phyloP scores from a whole-genome alignment of 2,329 filamentous ascomycete genomes.

The Aureobasidium pullulans region DNA sequence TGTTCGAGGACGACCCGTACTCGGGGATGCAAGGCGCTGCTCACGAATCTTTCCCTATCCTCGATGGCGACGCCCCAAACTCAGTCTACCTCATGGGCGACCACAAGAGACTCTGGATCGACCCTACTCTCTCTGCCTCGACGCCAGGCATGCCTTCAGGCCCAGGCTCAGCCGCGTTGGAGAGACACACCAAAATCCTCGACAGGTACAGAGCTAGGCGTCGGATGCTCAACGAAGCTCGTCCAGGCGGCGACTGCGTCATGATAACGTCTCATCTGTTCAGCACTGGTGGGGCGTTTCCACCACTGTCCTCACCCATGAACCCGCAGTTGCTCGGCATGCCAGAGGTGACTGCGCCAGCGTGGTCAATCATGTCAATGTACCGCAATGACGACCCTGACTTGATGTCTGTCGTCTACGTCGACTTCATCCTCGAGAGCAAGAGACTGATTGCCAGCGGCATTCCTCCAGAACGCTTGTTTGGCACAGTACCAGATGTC shows the following conservation, averaged over 20 bases:
- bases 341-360: not conserved
- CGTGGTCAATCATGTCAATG: slow-evolving; percentile 7
- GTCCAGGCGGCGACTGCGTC: not conserved
- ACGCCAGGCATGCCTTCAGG: not conserved
- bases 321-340: not conserved
- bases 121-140: not conserved
- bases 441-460: not conserved
- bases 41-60: not conserved
- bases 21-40: not conserved
- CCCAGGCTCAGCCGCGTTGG: not conserved
- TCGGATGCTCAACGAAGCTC: not conserved
- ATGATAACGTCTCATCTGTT: slow-evolving; percentile 4
- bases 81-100: not conserved
- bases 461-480: slow-evolving; percentile 1
- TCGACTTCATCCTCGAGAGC: not conserved
- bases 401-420: slow-evolving; percentile 4
- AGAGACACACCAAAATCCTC: not conserved
- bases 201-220: not conserved
- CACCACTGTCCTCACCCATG: not conserved
- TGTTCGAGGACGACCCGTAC: not conserved
- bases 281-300: not conserved
- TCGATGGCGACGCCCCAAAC: not conserved
- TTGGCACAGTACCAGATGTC: not conserved
- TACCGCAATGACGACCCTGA: not conserved
- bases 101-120: not conserved